Conservation (phyloP, 805 yeast genomes). For the Kodamaea kaohsiungensis region DNA sequence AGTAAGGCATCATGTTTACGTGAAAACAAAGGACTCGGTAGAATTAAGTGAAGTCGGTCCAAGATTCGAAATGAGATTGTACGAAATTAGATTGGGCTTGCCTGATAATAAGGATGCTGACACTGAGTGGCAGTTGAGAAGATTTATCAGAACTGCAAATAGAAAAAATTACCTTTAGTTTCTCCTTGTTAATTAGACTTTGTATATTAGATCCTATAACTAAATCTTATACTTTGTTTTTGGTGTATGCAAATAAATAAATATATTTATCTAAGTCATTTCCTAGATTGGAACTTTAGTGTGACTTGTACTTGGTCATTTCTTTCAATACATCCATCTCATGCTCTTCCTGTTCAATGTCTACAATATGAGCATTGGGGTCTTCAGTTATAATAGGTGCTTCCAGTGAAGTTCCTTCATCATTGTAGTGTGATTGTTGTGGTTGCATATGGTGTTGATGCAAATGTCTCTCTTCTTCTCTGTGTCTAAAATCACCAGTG, state of each 20-base stretch:
- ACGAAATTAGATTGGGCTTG: constrained; percentile 85
- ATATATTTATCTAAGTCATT: not conserved
- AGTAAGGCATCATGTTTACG: constrained; percentile 94
- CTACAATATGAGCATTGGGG: not conserved
- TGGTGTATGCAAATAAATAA: not conserved
- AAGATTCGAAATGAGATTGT: constrained; percentile 94
- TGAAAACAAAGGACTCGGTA: constrained; percentile 81
- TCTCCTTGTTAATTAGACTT: not conserved
- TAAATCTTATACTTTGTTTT: not conserved
- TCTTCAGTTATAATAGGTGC: not conserved
- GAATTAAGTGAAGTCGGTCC: constrained; percentile 98
- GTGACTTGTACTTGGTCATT: not conserved
- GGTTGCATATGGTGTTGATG: not conserved
- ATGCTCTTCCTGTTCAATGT: constrained; percentile 1
- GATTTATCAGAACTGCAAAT: constrained; percentile 93
- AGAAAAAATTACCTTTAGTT: constrained; percentile 77
- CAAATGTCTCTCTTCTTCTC: not conserved
- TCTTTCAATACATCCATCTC: constrained; percentile 6
- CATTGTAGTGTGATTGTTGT: not conserved
- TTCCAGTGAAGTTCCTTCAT: not conserved
- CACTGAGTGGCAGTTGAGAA: constrained; percentile 93
- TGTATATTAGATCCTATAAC: constrained; percentile 2
- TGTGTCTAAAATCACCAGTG: not conserved
- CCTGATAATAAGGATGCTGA: constrained; percentile 95
- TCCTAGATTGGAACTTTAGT: not conserved